Conservation (phyloP, 2,329 filamentous ascomycete genomes). For the Huntiella abstrusa region DNA sequence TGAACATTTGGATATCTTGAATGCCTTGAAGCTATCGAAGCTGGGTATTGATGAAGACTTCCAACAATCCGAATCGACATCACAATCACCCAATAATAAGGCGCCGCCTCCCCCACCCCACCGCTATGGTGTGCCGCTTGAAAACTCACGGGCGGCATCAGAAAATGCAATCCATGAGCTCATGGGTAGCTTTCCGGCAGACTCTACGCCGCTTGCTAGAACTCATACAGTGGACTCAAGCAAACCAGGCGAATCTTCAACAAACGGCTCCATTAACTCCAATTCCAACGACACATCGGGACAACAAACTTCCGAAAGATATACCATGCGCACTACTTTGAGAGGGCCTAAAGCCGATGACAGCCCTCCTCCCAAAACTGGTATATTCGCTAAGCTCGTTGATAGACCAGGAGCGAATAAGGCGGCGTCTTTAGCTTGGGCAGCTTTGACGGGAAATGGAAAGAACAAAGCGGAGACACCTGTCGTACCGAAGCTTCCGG, state of each 20-base stretch:
- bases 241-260: neutral
- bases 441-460: slow-evolving; percentile 17
- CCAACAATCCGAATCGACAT: neutral
- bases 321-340: slow-evolving; percentile 43
- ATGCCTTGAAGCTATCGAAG: slow-evolving; percentile 54
- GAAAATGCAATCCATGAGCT: too few relatives aligned
- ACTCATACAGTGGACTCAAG: too few relatives aligned
- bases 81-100: neutral
- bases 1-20: slow-evolving; percentile 74
- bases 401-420: slow-evolving; percentile 31
- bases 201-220: too few relatives aligned
- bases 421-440: slow-evolving; percentile 45
- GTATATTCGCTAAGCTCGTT: slow-evolving; percentile 12
- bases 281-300: neutral
- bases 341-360: slow-evolving; percentile 29
- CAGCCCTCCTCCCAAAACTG: slow-evolving; percentile 20
- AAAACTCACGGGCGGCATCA: neutral
- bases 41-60: slow-evolving; percentile 13
- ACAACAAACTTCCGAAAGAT: slow-evolving; percentile 35
- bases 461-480: neutral
- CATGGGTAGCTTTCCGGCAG: too few relatives aligned
- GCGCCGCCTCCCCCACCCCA: neutral
- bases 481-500: neutral
- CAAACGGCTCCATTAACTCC: neutral
- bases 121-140: neutral